These are phyloP conservation scores for Chalciporus piperatus DNA, from an alignment of 768 basidiomycete species.

Conservation along the genomic window DNA sequence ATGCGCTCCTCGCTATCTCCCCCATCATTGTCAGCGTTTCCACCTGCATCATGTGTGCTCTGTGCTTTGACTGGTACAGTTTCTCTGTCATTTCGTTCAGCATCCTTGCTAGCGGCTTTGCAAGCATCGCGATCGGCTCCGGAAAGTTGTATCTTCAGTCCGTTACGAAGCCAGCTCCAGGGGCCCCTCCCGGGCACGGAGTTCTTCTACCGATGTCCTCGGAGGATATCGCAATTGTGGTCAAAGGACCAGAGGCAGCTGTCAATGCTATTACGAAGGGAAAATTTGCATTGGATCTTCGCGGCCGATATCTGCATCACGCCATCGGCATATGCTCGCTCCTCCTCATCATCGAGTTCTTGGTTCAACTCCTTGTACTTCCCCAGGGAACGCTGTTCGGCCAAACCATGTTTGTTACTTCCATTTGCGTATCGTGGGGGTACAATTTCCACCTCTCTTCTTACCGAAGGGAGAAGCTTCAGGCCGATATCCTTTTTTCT, in stretches of 20 bases:
- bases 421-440: slow-evolving; percentile 29
- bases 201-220: slow-evolving; percentile 6
- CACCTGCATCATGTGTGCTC: slow-evolving; percentile 20
- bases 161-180: slow-evolving; percentile 12
- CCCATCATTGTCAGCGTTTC: slow-evolving; percentile 22
- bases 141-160: slow-evolving; percentile 21
- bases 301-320: slow-evolving; percentile 2
- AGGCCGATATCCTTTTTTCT: slow-evolving; percentile 20
- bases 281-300: slow-evolving; percentile 20
- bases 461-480: slow-evolving; percentile 29
- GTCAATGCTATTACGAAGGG: slow-evolving; percentile 28
- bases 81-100: slow-evolving; percentile 32
- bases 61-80: slow-evolving; percentile 30
- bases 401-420: slow-evolving; percentile 31
- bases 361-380: slow-evolving; percentile 32
- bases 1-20: slow-evolving; percentile 13
- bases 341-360: slow-evolving; percentile 28
- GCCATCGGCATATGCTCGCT: slow-evolving; percentile 18
- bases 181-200: slow-evolving; percentile 25
- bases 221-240: slow-evolving; percentile 17
- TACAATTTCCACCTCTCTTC: slow-evolving; percentile 30
- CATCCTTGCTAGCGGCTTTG: slow-evolving; percentile 26
- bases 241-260: slow-evolving; percentile 24
- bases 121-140: slow-evolving; percentile 25
- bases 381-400: slow-evolving; percentile 33